Conservation (phyloP, 192 early-diverging fungal genomes). For the Linnemannia elongata region DNA sequence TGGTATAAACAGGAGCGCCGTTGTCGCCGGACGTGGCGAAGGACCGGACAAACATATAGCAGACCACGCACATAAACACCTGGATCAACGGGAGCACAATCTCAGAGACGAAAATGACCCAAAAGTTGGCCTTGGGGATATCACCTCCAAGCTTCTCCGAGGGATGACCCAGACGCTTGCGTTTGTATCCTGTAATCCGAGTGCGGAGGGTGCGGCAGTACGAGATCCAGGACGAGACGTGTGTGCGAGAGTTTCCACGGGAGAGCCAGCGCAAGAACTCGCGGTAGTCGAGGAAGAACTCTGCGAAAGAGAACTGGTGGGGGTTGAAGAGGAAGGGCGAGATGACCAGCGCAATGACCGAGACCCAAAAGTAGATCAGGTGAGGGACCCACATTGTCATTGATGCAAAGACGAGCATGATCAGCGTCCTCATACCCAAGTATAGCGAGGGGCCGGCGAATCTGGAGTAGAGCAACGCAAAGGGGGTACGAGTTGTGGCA, state of each 20-base stretch:
- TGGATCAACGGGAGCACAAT: constrained; percentile 78
- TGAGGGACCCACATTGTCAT: constrained; percentile 80
- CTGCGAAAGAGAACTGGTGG: constrained; percentile 85
- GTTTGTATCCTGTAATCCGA: constrained; percentile 86
- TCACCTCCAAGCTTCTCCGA: constrained; percentile 69
- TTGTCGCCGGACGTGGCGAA: constrained; percentile 42
- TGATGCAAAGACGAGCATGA: constrained; percentile 82
- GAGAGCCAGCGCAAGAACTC: constrained; percentile 88
- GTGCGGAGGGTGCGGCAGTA: constrained; percentile 79
- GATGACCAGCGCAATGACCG: constrained; percentile 79
- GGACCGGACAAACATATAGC: constrained; percentile 78
- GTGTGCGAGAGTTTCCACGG: constrained; percentile 79
- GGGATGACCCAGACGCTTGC: constrained; percentile 79
- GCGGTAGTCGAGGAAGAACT: constrained; percentile 86
- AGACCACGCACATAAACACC: constrained; percentile 70
- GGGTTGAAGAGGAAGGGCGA: constrained; percentile 92
- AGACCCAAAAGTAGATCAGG: constrained; percentile 87
- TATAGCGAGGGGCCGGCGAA: constrained; percentile 84
- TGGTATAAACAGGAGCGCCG: constrained; percentile 35
- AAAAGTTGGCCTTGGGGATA: constrained; percentile 75
- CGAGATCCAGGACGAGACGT: constrained; percentile 85
- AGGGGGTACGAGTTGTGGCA: constrained; percentile 82
- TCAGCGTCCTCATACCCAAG: constrained; percentile 75
- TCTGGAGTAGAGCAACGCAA: constrained; percentile 80
- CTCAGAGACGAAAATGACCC: constrained; percentile 78